Evolutionary conservation across 768 basidiomycete genomes (phyloP).

Genomic region (Boletellus sp.): DNA sequence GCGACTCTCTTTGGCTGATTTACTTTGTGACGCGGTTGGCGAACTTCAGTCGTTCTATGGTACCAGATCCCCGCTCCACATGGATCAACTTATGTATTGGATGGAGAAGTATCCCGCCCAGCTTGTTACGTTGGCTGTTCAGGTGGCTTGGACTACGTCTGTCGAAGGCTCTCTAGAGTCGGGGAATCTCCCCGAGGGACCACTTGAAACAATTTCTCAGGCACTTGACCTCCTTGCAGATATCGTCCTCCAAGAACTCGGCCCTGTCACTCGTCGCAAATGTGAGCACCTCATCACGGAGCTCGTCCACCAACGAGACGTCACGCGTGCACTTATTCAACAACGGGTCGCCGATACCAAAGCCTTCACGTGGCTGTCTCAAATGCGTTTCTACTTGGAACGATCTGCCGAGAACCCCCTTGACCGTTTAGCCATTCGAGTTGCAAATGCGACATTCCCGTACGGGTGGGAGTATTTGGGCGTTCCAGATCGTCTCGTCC

Average conservation of each 20-base stretch:
- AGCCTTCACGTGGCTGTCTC: conserved; percentile 90
- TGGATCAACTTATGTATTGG: conserved; percentile 79
- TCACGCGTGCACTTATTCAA: conserved; percentile 74
- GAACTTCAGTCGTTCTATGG: conserved; percentile 83
- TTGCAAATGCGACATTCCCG: conserved; percentile 89
- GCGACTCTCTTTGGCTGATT: conserved; percentile 80
- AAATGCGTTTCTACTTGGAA: conserved; percentile 98
- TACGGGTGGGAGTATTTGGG: conserved; percentile 99
- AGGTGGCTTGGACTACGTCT: conserved; percentile 89
- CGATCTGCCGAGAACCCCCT: conserved; percentile 66
- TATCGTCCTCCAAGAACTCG: conserved; percentile 87
- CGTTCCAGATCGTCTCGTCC: conserved; percentile 93
- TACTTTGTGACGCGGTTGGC: conserved; percentile 73
- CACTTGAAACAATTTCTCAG: conserved; percentile 73
- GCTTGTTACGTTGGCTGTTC: conserved; percentile 90
- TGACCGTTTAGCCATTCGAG: conserved; percentile 73
- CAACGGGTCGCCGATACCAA: conserved; percentile 60
- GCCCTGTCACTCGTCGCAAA: conserved; percentile 89
- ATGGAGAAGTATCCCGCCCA: conserved; percentile 95
- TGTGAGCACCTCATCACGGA: conserved; percentile 99
- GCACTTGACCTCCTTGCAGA: conserved; percentile 95
- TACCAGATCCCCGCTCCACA: conserved; percentile 52
- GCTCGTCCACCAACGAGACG: conserved; percentile 96
- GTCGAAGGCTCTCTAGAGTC: conserved; percentile 70
- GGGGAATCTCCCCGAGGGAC: conserved; percentile 50